Percentiles rank a stretch among this genome's conserved stretches.
These are phyloP conservation scores for Calocybe cyanea DNA, from an alignment of 768 basidiomycete species.

Conservation along the genomic window DNA sequence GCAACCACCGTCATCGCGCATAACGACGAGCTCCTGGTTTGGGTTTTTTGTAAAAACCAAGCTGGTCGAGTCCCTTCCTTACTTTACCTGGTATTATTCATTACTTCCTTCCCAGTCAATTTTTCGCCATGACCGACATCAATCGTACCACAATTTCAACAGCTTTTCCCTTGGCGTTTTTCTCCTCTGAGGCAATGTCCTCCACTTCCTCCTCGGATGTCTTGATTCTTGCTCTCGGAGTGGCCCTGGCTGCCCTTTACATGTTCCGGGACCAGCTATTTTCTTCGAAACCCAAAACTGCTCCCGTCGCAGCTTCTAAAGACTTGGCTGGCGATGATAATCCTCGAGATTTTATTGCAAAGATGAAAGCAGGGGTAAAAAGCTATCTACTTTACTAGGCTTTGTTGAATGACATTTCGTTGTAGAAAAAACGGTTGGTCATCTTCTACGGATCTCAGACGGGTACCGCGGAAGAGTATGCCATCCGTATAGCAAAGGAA, in stretches of 20 bases:
- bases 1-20: background rate
- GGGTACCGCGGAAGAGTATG: constrained; percentile 97
- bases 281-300: constrained; percentile 57
- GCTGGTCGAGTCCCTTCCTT: constrained; percentile 22
- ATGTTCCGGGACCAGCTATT: constrained; percentile 84
- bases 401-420: background rate
- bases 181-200: constrained; percentile 43
- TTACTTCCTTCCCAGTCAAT: constrained; percentile 13
- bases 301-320: constrained; percentile 40
- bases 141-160: constrained; percentile 37
- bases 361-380: constrained; percentile 92
- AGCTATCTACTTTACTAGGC: background rate
- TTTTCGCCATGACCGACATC: constrained; percentile 26
- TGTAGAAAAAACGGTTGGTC: constrained; percentile 91
- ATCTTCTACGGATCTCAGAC: constrained; percentile 99
- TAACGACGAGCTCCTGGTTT: constrained; percentile 17
- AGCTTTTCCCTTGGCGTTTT: constrained; percentile 32
- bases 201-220: constrained; percentile 67
- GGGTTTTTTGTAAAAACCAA: constrained; percentile 17
- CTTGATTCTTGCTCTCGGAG: constrained; percentile 66
- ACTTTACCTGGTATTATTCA: constrained; percentile 20
- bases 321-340: constrained; percentile 70
- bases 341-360: constrained; percentile 90
- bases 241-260: constrained; percentile 72
- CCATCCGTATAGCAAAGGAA: constrained; percentile 96